These are phyloP conservation scores for Acer saccharum DNA, from an alignment of 345 rosid genomes.

Conservation along the genomic window DNA sequence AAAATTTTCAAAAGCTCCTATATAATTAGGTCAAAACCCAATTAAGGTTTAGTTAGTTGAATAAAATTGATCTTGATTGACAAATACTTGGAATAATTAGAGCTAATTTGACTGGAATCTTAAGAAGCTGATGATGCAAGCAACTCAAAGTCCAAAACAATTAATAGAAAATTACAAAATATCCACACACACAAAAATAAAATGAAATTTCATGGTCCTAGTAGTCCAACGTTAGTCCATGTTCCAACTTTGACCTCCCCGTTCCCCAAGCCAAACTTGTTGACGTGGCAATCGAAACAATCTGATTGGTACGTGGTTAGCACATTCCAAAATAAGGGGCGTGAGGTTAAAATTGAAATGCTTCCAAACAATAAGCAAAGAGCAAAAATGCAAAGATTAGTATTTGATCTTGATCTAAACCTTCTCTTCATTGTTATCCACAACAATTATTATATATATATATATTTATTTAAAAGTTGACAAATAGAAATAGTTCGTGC, in stretches of 20 bases:
- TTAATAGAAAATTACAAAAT: too few species aligned
- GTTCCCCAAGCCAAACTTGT: neutral
- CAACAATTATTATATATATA: neutral
- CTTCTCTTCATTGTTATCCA: constrained; percentile 22
- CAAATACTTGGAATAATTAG: neutral
- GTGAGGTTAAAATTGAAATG: neutral
- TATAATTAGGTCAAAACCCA: too few species aligned
- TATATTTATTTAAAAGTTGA: neutral
- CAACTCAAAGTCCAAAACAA: neutral
- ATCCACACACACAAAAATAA: too few species aligned
- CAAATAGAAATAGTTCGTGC: neutral
- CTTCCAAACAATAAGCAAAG: constrained; percentile 5
- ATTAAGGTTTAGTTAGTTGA: neutral
- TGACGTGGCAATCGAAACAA: neutral
- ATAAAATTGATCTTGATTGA: neutral
- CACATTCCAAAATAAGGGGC: neutral
- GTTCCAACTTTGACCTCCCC: neutral
- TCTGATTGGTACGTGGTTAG: constrained; percentile 1
- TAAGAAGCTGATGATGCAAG: constrained; percentile 4
- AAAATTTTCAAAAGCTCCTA: too few species aligned
- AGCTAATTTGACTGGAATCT: neutral
- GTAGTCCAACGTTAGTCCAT: neutral
- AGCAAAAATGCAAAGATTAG: neutral
- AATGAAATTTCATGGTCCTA: neutral
- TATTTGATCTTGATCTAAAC: neutral